phyloP scores from a whole-genome alignment of 1,139 yeast species.

The Geotrichum candidum region DNA sequence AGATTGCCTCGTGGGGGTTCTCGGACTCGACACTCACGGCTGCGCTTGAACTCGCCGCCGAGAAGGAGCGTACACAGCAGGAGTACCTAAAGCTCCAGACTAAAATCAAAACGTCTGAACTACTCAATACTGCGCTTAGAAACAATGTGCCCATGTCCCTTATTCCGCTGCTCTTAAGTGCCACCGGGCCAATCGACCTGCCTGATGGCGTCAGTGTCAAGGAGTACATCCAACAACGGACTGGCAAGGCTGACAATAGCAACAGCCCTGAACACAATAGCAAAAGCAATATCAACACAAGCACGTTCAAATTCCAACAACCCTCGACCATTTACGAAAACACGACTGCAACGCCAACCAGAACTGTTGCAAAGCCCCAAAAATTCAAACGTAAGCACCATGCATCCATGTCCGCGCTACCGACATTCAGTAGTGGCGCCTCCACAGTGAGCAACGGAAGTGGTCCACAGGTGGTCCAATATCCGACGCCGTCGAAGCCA shows the following conservation, averaged over 20 bases:
- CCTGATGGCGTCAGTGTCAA: neutral
- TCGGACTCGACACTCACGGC: slow-evolving; percentile 58
- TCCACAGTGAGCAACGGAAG: neutral
- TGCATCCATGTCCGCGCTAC: slow-evolving; percentile 15
- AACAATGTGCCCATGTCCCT: slow-evolving; percentile 62
- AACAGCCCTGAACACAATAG: neutral
- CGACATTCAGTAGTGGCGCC: slow-evolving; percentile 10
- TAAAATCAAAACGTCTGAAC: slow-evolving; percentile 53
- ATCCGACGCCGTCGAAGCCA: slow-evolving; percentile 13
- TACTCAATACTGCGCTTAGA: slow-evolving; percentile 55
- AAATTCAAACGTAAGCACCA: slow-evolving; percentile 17
- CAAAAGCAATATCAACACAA: slow-evolving; percentile 7
- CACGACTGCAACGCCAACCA: slow-evolving; percentile 1
- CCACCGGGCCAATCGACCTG: slow-evolving; percentile 4
- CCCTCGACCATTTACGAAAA: neutral
- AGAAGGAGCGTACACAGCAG: slow-evolving; percentile 81
- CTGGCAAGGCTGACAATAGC: neutral
- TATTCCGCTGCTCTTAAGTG: slow-evolving; percentile 57
- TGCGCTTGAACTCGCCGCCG: slow-evolving; percentile 58
- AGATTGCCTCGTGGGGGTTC: slow-evolving; percentile 50
- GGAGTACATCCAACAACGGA: slow-evolving; percentile 10
- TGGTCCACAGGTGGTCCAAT: slow-evolving; percentile 14
- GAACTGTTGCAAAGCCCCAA: slow-evolving; percentile 10
- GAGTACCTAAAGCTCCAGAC: slow-evolving; percentile 67
- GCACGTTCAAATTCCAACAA: slow-evolving; percentile 4